phyloP scores from a whole-genome alignment of 768 basidiomycete species.

The Tulasnella calospora region DNA sequence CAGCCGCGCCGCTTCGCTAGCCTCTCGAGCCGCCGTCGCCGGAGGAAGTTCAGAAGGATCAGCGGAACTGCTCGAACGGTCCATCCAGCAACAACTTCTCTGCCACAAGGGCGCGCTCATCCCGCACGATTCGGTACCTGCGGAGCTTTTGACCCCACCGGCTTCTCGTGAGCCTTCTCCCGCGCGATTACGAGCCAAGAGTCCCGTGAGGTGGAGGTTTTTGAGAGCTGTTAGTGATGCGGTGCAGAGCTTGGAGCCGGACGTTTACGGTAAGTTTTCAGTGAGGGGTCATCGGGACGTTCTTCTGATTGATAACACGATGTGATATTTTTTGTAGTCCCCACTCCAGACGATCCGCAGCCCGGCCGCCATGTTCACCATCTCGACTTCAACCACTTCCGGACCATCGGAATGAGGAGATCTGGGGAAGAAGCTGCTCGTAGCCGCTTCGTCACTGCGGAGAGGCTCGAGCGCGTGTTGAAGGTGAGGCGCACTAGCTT shows the following conservation, averaged over 20 bases:
- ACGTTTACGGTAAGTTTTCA: constrained; percentile 59
- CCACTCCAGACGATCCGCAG: constrained; percentile 61
- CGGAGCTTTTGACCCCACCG: constrained; percentile 70
- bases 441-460: constrained; percentile 89
- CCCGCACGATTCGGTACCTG: constrained; percentile 66
- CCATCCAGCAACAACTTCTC: constrained; percentile 51
- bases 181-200: constrained; percentile 63
- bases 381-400: constrained; percentile 93
- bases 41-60: constrained; percentile 46
- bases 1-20: constrained; percentile 58
- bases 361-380: constrained; percentile 78
- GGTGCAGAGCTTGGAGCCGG: constrained; percentile 64
- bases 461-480: constrained; percentile 69
- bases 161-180: constrained; percentile 83
- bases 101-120: constrained; percentile 29
- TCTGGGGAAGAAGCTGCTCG: constrained; percentile 84
- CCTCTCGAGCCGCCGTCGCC: constrained; percentile 61
- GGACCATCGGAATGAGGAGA: constrained; percentile 92
- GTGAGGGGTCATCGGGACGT: constrained; percentile 20
- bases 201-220: constrained; percentile 79
- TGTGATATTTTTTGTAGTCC: constrained; percentile 44
- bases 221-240: constrained; percentile 74
- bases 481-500: constrained; percentile 49
- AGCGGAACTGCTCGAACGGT: constrained; percentile 48
- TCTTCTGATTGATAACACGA: not conserved